Conservation (phyloP, 73 alveolate genomes). For the Durusdinium trenchii region DNA sequence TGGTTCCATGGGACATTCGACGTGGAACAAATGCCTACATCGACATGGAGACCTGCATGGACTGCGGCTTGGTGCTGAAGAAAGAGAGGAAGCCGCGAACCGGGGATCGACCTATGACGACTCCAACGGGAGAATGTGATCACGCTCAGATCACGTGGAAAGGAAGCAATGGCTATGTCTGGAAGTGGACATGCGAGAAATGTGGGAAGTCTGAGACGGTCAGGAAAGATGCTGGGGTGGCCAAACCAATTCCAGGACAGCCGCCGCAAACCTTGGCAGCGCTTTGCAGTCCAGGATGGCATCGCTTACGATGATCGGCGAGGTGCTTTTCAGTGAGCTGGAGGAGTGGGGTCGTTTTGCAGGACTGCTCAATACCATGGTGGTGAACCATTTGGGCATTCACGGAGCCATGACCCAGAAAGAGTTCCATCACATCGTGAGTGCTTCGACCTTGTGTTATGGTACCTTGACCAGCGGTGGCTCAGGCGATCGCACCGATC, state of each 20-base stretch:
- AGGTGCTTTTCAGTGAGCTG: not conserved
- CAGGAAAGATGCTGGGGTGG: not conserved
- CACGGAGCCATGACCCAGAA: not conserved
- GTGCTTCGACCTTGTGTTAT: not conserved
- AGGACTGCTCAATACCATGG: not conserved
- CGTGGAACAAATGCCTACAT: not conserved
- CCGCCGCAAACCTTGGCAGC: not conserved
- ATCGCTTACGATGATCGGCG: not conserved
- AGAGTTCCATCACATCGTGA: not conserved
- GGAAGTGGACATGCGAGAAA: not conserved
- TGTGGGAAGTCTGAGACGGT: not conserved
- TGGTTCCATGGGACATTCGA: not conserved
- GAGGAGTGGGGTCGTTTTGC: not conserved
- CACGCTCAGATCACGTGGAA: not conserved
- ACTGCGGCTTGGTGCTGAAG: not conserved
- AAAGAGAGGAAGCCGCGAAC: not conserved
- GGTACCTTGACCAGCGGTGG: not conserved
- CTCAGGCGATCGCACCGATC: not conserved
- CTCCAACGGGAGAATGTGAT: not conserved
- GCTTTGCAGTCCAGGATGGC: not conserved
- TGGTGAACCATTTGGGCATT: not conserved
- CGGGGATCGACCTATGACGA: not conserved
- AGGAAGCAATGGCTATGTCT: constrained; percentile 3
- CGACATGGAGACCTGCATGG: not conserved
- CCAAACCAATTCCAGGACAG: not conserved